Base-by-base conservation (phyloP, 2,329 filamentous ascomycete species). In the Colletotrichum sp. region DNA sequence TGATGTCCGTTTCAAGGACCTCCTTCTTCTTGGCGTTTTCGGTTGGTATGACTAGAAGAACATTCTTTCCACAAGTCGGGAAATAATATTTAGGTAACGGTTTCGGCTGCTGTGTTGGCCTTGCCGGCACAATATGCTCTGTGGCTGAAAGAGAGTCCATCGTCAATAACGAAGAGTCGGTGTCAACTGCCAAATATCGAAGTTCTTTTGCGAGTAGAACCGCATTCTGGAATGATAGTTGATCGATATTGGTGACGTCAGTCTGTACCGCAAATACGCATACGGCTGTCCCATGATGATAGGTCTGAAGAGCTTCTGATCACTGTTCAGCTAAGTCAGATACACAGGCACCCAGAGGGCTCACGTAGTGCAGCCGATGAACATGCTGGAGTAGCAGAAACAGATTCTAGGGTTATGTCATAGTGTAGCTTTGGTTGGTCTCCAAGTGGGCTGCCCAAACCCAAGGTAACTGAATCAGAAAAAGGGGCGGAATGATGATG, bases 371-470 rank as follows among this genome's bases (percentile, higher is more conserved):
- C n/a, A 49, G 44, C 44, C n/a, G 44, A 21, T 7, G 18, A 1
- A 4, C 0, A 21, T 8, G 44, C 44, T 2, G 44, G 44, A 0
- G n/a, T 13, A 49, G 10, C 2, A n/a, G 6, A 49, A 2, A 49
- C 3, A n/a, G n/a, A 21, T 7, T 49, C n/a, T 21, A 13, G 6
- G 1, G 9, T 49, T 13, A 49, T 13, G n/a, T 49, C 44, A 13
- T 49, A 49, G 18, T 49, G 44, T 13, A 49, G n/a, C 10, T 49
- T 49, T 49, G 44, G 44, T 4, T 6, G 6, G 0, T 21, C 44
- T 49, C 10, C 10, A 21, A 49, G 44, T 49, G 44, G 1, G 6
- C n/a, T 49, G n/a, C 6, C 10, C 18, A 16, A 49, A 49, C 44
- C 44, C 44, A 6, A 21, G 44, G 44, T 12, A 21, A n/a, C 18